Conservation (phyloP, 768 basidiomycete species). For the Galerina sulciceps region DNA sequence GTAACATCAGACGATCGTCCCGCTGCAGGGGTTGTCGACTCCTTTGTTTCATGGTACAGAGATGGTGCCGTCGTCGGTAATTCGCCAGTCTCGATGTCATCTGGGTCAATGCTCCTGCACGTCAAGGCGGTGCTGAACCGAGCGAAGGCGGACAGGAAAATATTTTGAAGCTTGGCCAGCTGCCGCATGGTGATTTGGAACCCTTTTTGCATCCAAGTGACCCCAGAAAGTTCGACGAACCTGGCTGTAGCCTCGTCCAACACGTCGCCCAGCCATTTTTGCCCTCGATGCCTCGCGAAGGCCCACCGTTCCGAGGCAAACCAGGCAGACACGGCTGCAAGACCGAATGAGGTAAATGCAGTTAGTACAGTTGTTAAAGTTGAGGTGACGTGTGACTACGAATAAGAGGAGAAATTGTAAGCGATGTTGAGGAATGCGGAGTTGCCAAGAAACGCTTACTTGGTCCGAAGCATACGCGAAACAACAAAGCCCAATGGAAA, state of each 20-base stretch:
- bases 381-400: slow-evolving; percentile 62
- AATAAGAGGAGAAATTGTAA: not conserved
- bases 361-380: slow-evolving; percentile 80
- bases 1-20: slow-evolving; percentile 29
- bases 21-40: slow-evolving; percentile 11
- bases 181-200: slow-evolving; percentile 8
- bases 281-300: slow-evolving; percentile 63
- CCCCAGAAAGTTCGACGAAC: slow-evolving; percentile 29
- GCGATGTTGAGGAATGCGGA: not conserved
- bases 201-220: slow-evolving; percentile 18
- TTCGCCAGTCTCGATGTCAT: slow-evolving; percentile 32
- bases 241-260: slow-evolving; percentile 47
- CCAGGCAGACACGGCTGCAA: slow-evolving; percentile 74
- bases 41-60: slow-evolving; percentile 13
- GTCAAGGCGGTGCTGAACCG: not conserved
- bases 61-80: slow-evolving; percentile 23
- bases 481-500: slow-evolving; percentile 76
- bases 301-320: slow-evolving; percentile 73
- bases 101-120: not conserved
- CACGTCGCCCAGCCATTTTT: slow-evolving; percentile 73
- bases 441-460: slow-evolving; percentile 38
- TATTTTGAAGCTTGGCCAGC: slow-evolving; percentile 7
- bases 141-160: not conserved
- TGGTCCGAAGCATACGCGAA: slow-evolving; percentile 78
- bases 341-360: slow-evolving; percentile 71